Evolutionary conservation across 495 filamentous ascomycete genomes (phyloP), one percentile per base, ranked within the genome.

Genomic region (Penicillium odoratum): DNA sequence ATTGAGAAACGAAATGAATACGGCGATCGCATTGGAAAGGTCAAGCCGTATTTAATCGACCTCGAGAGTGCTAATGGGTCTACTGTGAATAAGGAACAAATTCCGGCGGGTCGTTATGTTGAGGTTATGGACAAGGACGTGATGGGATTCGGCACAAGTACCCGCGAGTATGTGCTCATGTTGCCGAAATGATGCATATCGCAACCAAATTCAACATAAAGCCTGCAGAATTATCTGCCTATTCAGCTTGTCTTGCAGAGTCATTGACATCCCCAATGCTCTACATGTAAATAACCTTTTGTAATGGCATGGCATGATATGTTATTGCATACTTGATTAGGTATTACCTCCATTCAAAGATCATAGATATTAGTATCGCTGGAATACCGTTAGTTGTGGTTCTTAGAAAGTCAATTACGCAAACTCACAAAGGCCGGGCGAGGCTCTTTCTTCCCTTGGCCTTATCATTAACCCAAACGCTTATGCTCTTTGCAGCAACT

Each of bases 51-150:
- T 74, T 65, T 98, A 3, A 89, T 98, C 65, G 94, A 98, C 74
- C 71, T 98, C 44, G 93, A 97, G 64, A 96, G 91, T 58, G 90
- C 90, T 25, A 98, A 98, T 75, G 93, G 94, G 45, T 97, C 93
- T 8, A 81, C 69, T 47, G 78, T 98, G 46, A 96, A 96, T 66
- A 86, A 84, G 53, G 86, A 93, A 45, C 74, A 71, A 64, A 74
- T 94, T 5, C 88, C 90, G 2, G 81, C 76, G 9, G 87, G 88
- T 68, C 80, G 92, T 51, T 98, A 90, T 71, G 72, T 97, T 42
- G 95, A 98, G 71, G 70, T 97, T 52, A 82, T 83, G 68, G 88
- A 93, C 67, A 92, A 91, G 70, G 94, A 98, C 70, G 83, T 98
- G 67, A 69, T 98, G 45, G 82, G 81, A 70, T 97, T 98, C 74